Percentiles rank a stretch among this genome's conserved stretches.
phyloP scores from a whole-genome alignment of 1,284 basidiomycete species.

The Neonothopanus nambi region DNA sequence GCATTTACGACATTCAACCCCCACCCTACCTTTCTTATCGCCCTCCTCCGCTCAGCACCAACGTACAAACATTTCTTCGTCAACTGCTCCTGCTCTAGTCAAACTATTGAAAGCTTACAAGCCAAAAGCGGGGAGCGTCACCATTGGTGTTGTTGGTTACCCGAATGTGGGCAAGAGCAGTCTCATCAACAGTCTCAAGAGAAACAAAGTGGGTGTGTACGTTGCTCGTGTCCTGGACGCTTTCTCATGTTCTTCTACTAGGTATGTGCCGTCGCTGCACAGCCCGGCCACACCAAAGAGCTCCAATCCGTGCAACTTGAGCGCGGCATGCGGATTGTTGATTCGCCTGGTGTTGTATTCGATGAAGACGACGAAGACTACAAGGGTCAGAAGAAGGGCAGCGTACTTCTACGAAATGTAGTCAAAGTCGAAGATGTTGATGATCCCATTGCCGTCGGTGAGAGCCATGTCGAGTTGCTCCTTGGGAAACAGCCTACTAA shows the following conservation, averaged over 20 bases:
- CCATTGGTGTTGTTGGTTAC: constrained; percentile 94
- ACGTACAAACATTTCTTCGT: constrained; percentile 75
- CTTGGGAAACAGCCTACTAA: background rate
- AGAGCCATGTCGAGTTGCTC: background rate
- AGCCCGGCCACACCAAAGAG: constrained; percentile 93
- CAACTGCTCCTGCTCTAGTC: constrained; percentile 80
- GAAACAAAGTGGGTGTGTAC: constrained; percentile 68
- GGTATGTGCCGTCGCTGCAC: constrained; percentile 91
- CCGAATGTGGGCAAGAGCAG: constrained; percentile 98
- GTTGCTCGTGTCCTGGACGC: constrained; percentile 39
- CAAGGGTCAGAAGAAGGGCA: constrained; percentile 58
- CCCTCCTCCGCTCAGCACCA: constrained; percentile 84
- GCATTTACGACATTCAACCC: constrained; percentile 88
- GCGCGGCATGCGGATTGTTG: constrained; percentile 88
- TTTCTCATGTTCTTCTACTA: constrained; percentile 37
- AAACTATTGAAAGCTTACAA: constrained; percentile 93
- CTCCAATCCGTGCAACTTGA: constrained; percentile 94
- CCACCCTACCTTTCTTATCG: constrained; percentile 93
- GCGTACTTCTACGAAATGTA: constrained; percentile 87
- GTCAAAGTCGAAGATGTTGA: constrained; percentile 91
- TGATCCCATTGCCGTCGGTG: constrained; percentile 88
- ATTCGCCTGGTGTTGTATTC: constrained; percentile 89
- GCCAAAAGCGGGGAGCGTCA: constrained; percentile 73
- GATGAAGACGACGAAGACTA: constrained; percentile 65
- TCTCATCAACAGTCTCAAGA: constrained; percentile 92